Conservation (phyloP, 306 rosid genomes). For the Trifolium dubium region DNA sequence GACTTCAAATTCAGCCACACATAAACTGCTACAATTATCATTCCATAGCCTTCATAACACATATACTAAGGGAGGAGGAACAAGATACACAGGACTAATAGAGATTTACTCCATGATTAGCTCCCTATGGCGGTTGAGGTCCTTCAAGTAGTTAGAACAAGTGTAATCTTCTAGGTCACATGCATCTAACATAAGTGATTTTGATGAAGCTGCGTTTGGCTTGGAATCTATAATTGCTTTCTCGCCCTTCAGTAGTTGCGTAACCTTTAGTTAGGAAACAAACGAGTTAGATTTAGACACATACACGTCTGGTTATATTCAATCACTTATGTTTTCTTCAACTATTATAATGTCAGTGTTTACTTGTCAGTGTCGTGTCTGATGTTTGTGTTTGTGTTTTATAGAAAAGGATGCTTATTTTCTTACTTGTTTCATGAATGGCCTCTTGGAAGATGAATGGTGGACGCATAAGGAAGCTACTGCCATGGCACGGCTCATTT, state of each 20-base stretch:
- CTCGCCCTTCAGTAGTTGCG: slow-evolving; percentile 68
- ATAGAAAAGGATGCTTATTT: background rate
- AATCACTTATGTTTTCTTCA: background rate
- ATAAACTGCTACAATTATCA: slow-evolving; percentile 33
- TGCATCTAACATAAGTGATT: slow-evolving; percentile 62
- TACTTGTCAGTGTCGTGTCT: background rate
- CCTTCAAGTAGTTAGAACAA: slow-evolving; percentile 79
- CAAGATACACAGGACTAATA: slow-evolving; percentile 14
- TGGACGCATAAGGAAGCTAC: slow-evolving; percentile 82
- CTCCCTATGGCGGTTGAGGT: slow-evolving; percentile 82
- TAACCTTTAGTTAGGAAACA: slow-evolving; percentile 49
- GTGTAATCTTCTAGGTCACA: slow-evolving; percentile 88
- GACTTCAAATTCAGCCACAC: slow-evolving; percentile 37
- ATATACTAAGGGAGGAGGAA: slow-evolving; percentile 19
- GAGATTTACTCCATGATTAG: slow-evolving; percentile 71
- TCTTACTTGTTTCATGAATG: slow-evolving; percentile 74
- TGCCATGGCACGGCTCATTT: slow-evolving; percentile 69
- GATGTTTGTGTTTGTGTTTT: background rate
- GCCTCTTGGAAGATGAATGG: slow-evolving; percentile 71
- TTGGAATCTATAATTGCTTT: slow-evolving; percentile 48
- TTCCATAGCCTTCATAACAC: slow-evolving; percentile 39
- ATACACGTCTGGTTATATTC: background rate
- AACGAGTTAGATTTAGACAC: slow-evolving; percentile 14
- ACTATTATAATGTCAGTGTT: background rate
- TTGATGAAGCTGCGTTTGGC: slow-evolving; percentile 38